phyloP scores from a whole-genome alignment of 2,329 filamentous ascomycete genomes.

The Diaporthe sp. region DNA sequence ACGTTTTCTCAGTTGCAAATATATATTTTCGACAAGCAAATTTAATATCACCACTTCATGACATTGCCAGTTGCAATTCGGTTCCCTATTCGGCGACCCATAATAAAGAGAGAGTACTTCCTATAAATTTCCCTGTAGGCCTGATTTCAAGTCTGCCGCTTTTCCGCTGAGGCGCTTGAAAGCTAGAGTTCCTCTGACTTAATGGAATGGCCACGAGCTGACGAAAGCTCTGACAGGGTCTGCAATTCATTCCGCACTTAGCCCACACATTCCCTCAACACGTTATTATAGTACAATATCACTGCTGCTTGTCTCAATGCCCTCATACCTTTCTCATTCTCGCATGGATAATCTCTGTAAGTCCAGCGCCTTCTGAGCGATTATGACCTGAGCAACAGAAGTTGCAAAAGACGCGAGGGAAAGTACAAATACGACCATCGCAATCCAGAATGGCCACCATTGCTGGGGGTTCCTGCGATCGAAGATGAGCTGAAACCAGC shows the following conservation, averaged over 20 bases:
- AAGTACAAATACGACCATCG: neutral
- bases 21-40: too few species aligned
- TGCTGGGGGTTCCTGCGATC: neutral
- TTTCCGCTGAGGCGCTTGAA: neutral
- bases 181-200: neutral
- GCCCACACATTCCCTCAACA: neutral
- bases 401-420: neutral
- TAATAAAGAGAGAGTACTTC: too few species aligned
- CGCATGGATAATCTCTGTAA: neutral
- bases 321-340: neutral
- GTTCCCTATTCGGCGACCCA: too few species aligned
- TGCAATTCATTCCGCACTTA: neutral
- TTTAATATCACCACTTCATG: too few species aligned
- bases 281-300: neutral
- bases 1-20: too few species aligned
- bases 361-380: neutral
- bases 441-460: slow-evolving; percentile 10
- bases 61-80: too few species aligned
- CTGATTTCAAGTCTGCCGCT: too few species aligned
- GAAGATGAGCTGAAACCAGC: neutral
- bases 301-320: neutral
- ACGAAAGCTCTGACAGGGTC: too few species aligned
- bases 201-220: too few species aligned
- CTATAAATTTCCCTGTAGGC: too few species aligned
- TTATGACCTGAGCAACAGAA: neutral